Base-by-base conservation (phyloP, 176 grass and related monocot species). In the Triticum dicoccoides region DNA sequence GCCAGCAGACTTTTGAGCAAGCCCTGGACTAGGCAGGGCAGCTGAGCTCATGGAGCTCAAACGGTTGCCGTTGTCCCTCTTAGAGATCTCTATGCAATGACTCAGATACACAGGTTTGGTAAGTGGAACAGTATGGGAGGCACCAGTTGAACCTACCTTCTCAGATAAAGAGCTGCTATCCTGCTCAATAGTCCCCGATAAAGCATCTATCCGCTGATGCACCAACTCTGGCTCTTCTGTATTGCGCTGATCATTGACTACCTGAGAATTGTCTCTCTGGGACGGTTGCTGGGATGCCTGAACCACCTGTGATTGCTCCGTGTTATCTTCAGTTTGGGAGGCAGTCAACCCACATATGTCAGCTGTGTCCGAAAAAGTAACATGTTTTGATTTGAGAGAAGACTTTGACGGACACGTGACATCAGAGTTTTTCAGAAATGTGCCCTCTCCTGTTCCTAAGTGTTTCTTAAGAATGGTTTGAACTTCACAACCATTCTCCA, bases 381-480 rank as follows among this genome's bases (percentile, higher is more conserved):
- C 86, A 37, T 87, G 86, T 82, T 96, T 95, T 84, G 84, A 56
- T 69, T 77, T 88, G 73, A 59, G 35, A 66, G 79, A 80, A 54
- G 59, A 65, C 14, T 87, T 81, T 62, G 71, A 83, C 62, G 70
- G 69, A 82, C 62, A 41, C 6, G 30, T 71, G 52, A 68, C 68
- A 86, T 85, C 84, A 61, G 47, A 80, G 18, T 32, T 81, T 44
- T 73, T 71, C 62, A 54, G 61, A 79, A 65, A 37, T 61, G 39
- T 65, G 45, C 37, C 29, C 61, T 79, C 79, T 29, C 82, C 54
- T 77, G 14, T 56, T 91, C 79, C 88, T 73, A 82, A 81, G 45
- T 88, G 86, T 30, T 92, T 94, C 59, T 91, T 92, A 76, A 91
- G 73, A 84, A 92, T 92, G 65, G 70, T 91, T 80, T 91, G 94